Percentiles rank a stretch among this genome's conserved stretches.
Evolutionary conservation across 257 asterid species (phyloP).

Genomic region (Solanum bulbocastanum): DNA sequence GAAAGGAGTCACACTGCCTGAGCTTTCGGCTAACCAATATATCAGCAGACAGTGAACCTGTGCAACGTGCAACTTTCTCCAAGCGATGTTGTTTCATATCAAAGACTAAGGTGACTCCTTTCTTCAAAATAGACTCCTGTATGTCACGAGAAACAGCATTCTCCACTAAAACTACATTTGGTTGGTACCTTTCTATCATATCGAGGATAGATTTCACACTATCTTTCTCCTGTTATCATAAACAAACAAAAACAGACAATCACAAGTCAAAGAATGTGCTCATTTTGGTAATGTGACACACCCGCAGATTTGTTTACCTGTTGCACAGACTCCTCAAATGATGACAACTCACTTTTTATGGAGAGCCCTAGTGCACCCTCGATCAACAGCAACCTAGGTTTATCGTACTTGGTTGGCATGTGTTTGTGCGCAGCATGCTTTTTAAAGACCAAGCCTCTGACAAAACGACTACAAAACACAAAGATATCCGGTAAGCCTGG

Average conservation of each 20-base stretch:
- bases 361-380: constrained; percentile 77
- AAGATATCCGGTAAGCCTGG: background rate
- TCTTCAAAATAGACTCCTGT: constrained; percentile 73
- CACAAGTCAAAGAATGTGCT: background rate
- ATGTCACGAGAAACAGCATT: constrained; percentile 87
- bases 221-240: constrained; percentile 53
- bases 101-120: constrained; percentile 78
- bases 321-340: constrained; percentile 62
- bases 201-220: constrained; percentile 49
- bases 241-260: constrained; percentile 2
- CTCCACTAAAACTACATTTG: constrained; percentile 88
- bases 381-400: constrained; percentile 69
- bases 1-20: constrained; percentile 74
- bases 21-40: constrained; percentile 47
- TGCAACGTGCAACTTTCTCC: constrained; percentile 84
- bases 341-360: constrained; percentile 51
- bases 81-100: constrained; percentile 95
- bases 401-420: constrained; percentile 75
- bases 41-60: constrained; percentile 64
- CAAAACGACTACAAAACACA: constrained; percentile 41
- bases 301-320: constrained; percentile 40
- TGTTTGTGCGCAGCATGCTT: constrained; percentile 94
- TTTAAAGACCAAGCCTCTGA: constrained; percentile 83
- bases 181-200: constrained; percentile 72
- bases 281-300: background rate